Percentiles rank a stretch among this genome's conserved stretches.
These are phyloP conservation scores for Saccharomyces hybrid DNA, from an alignment of 1,139 yeast species.

Conservation along the genomic window DNA sequence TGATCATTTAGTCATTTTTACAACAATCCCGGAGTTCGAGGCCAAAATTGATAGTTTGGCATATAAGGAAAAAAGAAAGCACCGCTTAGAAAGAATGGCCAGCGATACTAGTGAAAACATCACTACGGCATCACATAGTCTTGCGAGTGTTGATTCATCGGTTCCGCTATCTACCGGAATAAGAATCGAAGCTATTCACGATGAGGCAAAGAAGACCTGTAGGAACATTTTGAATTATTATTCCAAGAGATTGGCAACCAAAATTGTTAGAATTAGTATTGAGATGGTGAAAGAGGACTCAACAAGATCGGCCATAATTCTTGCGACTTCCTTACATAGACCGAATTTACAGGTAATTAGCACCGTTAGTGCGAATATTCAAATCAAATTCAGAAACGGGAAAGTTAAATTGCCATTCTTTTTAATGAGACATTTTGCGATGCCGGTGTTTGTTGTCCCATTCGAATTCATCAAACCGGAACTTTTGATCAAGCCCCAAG, in stretches of 20 bases:
- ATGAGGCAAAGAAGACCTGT: slow-evolving; percentile 37
- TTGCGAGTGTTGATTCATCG: slow-evolving; percentile 5
- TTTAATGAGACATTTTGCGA: slow-evolving; percentile 29
- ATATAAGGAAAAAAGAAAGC: slow-evolving; percentile 2
- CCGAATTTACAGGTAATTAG: slow-evolving; percentile 46
- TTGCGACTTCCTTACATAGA: slow-evolving; percentile 45
- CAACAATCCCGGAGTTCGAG: slow-evolving; percentile 37
- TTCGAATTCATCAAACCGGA: slow-evolving; percentile 29
- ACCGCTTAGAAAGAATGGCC: not conserved
- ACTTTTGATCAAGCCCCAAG: slow-evolving; percentile 16
- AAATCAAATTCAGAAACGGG: slow-evolving; percentile 29
- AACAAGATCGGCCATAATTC: slow-evolving; percentile 41
- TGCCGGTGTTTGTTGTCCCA: slow-evolving; percentile 33
- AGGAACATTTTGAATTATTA: slow-evolving; percentile 38
- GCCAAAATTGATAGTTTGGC: slow-evolving; percentile 10
- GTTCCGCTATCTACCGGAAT: slow-evolving; percentile 8
- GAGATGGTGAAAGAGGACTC: slow-evolving; percentile 41
- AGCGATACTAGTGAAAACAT: slow-evolving; percentile 5
- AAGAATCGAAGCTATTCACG: slow-evolving; percentile 21
- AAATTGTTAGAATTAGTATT: slow-evolving; percentile 45
- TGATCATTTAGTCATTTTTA: slow-evolving; percentile 49
- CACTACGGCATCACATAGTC: slow-evolving; percentile 5
- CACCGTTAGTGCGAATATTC: slow-evolving; percentile 32
- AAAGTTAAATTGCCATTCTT: slow-evolving; percentile 33
- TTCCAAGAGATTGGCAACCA: slow-evolving; percentile 30